phyloP scores from a whole-genome alignment of 768 basidiomycete genomes.

The Gloeostereum incarnatum region DNA sequence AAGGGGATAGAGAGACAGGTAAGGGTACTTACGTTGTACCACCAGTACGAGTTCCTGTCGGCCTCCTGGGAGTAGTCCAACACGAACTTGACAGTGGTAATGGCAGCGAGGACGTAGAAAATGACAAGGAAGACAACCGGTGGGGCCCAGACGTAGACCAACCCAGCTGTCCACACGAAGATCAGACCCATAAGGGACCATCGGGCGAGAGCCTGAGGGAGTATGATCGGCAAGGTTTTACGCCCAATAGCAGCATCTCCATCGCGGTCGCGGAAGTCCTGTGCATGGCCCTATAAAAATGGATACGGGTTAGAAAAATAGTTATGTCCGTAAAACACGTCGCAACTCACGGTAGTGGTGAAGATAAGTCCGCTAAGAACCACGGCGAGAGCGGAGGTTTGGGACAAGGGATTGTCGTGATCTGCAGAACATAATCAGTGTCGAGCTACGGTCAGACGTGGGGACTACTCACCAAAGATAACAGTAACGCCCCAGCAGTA shows the following conservation, averaged over 20 bases:
- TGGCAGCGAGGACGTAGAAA: conserved; percentile 5
- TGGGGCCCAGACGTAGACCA: conserved; percentile 11
- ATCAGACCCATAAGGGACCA: conserved; percentile 12
- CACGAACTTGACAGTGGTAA: conserved; percentile 9
- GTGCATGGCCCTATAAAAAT: conserved; percentile 11
- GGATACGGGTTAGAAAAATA: neutral
- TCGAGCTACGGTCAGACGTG: neutral
- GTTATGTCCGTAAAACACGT: conserved; percentile 7
- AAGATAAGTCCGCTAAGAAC: conserved; percentile 21
- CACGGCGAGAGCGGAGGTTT: conserved; percentile 14
- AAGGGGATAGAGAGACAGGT: neutral
- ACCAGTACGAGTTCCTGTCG: conserved; percentile 11
- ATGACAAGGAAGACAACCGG: conserved; percentile 4
- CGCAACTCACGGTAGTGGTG: conserved; percentile 22
- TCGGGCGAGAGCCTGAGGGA: conserved; percentile 11
- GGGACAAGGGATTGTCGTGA: conserved; percentile 9
- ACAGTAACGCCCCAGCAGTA: conserved; percentile 15
- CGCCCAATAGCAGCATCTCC: conserved; percentile 15
- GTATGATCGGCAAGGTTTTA: conserved; percentile 12
- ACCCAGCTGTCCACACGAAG: conserved; percentile 8
- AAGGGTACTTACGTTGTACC: conserved; percentile 11
- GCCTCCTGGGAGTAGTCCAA: conserved; percentile 10
- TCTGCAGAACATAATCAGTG: conserved; percentile 3
- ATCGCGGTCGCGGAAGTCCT: conserved; percentile 14
- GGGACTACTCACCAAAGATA: conserved; percentile 10